Evolutionary conservation across 345 rosid genomes (phyloP).

Genomic region (Garcia nutans): DNA sequence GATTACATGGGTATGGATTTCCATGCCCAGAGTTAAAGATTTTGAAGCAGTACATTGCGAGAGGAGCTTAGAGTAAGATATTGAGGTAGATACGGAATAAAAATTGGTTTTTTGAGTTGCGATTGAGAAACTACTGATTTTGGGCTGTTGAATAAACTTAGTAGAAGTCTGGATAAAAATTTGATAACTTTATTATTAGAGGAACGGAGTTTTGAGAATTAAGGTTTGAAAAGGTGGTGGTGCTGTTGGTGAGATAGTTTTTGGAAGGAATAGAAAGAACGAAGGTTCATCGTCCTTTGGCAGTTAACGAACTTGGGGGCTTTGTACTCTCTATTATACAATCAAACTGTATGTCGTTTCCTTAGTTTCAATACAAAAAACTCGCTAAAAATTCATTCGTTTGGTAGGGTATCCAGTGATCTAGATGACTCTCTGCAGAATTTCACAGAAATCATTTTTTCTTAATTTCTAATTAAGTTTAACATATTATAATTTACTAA

Average conservation of each 20-base stretch:
- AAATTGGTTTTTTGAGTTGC: neutral
- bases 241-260: conserved; percentile 26
- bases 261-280: conserved; percentile 22
- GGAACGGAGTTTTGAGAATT: conserved; percentile 4
- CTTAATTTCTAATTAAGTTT: no score
- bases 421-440: no score
- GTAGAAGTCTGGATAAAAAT: conserved; percentile 17
- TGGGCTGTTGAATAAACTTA: conserved; percentile 7
- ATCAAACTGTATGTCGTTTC: neutral
- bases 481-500: no score
- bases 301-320: conserved; percentile 1
- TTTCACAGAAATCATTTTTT: no score
- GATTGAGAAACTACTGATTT: conserved; percentile 6
- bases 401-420: no score
- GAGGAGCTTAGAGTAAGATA: conserved; percentile 36
- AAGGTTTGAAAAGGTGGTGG: conserved; percentile 24
- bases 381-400: no score
- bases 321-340: neutral
- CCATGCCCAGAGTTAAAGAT: conserved; percentile 34
- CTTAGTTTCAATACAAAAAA: no score
- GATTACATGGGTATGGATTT: conserved; percentile 46
- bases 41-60: conserved; percentile 44
- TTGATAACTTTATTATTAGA: neutral
- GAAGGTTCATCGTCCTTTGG: conserved; percentile 40
- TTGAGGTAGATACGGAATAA: conserved; percentile 8